Conservation (phyloP, 2,329 filamentous ascomycete genomes). For the Aspergillus intermedius region DNA sequence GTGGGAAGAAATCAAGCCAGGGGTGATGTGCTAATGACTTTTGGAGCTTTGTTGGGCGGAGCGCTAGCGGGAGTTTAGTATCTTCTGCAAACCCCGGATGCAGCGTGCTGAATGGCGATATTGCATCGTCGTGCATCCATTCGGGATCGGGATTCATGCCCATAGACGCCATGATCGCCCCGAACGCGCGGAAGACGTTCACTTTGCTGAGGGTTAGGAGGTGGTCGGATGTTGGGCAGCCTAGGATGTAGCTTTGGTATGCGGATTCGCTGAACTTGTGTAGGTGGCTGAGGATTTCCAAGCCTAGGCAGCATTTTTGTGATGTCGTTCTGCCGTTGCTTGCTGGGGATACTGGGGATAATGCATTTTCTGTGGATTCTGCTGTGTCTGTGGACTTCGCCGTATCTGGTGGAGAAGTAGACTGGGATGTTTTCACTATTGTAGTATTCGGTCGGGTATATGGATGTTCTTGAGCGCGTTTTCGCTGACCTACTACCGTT, state of each 20-base stretch:
- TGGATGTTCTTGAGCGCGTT: slow-evolving; percentile 7
- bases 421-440: neutral
- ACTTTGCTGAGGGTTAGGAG: slow-evolving; percentile 28
- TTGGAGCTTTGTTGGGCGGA: slow-evolving; percentile 37
- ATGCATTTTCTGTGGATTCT: too few species aligned
- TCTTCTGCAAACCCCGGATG: slow-evolving; percentile 5
- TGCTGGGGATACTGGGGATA: neutral
- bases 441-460: neutral
- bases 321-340: neutral
- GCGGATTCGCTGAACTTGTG: slow-evolving; percentile 15
- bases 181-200: slow-evolving; percentile 31
- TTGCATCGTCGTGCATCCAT: slow-evolving; percentile 22
- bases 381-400: too few species aligned
- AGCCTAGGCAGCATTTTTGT: neutral
- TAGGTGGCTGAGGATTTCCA: slow-evolving; percentile 4
- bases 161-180: slow-evolving; percentile 22
- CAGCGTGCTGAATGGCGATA: slow-evolving; percentile 20
- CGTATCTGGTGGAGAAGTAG: neutral
- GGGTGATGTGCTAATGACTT: slow-evolving; percentile 36
- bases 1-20: slow-evolving; percentile 27
- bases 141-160: slow-evolving; percentile 13
- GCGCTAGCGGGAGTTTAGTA: slow-evolving; percentile 16
- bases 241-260: slow-evolving; percentile 19
- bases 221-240: slow-evolving; percentile 24
- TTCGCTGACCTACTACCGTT: slow-evolving; percentile 14